A percentile compares a stretch with the other conserved stretches of the same genome.
Evolutionary conservation across 2,329 filamentous ascomycete genomes (phyloP).

Genomic region (Colletotrichum incanum): DNA sequence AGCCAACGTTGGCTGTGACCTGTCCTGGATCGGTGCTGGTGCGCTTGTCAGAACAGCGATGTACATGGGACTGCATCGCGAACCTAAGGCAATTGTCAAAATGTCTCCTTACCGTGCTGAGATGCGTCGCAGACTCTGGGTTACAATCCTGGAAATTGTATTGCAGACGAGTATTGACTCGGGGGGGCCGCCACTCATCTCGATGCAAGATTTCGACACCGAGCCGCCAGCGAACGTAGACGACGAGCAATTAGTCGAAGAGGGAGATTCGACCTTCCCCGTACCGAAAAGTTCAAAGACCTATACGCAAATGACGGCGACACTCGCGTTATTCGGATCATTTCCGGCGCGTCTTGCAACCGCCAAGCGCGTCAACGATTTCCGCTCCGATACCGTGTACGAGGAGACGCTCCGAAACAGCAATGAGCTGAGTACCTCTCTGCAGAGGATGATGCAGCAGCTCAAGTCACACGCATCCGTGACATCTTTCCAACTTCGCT

Average conservation of each 20-base stretch:
- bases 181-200: slow-evolving; percentile 66
- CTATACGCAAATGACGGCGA: slow-evolving; percentile 66
- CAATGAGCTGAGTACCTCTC: slow-evolving; percentile 59
- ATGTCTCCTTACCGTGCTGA: slow-evolving; percentile 66
- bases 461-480: slow-evolving; percentile 47
- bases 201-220: slow-evolving; percentile 65
- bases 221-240: slow-evolving; percentile 65
- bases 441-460: slow-evolving; percentile 55
- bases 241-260: slow-evolving; percentile 65
- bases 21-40: slow-evolving; percentile 68
- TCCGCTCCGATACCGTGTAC: slow-evolving; percentile 60
- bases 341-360: slow-evolving; percentile 61
- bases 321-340: slow-evolving; percentile 62
- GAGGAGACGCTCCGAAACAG: slow-evolving; percentile 64
- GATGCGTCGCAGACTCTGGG: slow-evolving; percentile 71
- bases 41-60: slow-evolving; percentile 68
- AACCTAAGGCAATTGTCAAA: slow-evolving; percentile 65
- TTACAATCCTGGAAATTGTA: slow-evolving; percentile 69
- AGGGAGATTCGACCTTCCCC: slow-evolving; percentile 45
- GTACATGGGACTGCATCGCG: slow-evolving; percentile 72
- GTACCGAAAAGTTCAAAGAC: slow-evolving; percentile 45
- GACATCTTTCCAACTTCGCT: slow-evolving; percentile 58
- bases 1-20: slow-evolving; percentile 64
- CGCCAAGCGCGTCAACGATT: slow-evolving; percentile 63
- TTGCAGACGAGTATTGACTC: slow-evolving; percentile 66